These are phyloP conservation scores for Macrolepiota dolichaula DNA, from an alignment of 768 basidiomycete genomes.

Conservation along the genomic window DNA sequence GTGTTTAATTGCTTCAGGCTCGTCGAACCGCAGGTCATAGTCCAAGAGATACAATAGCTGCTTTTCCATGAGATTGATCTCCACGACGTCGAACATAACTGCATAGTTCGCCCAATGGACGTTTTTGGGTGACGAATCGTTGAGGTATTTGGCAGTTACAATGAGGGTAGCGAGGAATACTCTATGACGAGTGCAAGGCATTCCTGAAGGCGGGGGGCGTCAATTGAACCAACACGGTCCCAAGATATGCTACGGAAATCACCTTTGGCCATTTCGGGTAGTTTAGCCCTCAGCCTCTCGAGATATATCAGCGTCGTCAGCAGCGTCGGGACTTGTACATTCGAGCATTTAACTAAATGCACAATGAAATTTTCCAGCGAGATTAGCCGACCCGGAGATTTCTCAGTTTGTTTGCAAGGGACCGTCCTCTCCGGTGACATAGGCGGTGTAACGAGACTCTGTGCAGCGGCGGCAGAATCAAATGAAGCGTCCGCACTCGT, in stretches of 20 bases:
- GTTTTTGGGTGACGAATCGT: conserved; percentile 96
- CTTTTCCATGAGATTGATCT: conserved; percentile 97
- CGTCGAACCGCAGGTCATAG: conserved; percentile 88
- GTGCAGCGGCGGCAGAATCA: conserved; percentile 12
- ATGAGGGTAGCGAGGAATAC: conserved; percentile 96
- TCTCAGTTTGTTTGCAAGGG: background rate
- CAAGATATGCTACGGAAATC: conserved; percentile 23
- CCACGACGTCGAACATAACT: conserved; percentile 65
- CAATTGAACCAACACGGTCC: background rate
- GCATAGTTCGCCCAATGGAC: conserved; percentile 87
- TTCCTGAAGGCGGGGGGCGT: conserved; percentile 40
- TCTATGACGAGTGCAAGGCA: conserved; percentile 91
- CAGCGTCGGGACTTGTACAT: conserved; percentile 89
- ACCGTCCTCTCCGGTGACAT: background rate
- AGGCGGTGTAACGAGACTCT: conserved; percentile 62
- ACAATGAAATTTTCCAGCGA: conserved; percentile 83
- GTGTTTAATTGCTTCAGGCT: conserved; percentile 67
- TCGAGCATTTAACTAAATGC: conserved; percentile 73
- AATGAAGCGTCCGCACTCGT: background rate
- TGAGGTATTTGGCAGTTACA: conserved; percentile 94
- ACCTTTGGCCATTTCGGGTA: conserved; percentile 87
- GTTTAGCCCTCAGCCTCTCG: conserved; percentile 75
- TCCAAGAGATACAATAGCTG: conserved; percentile 91
- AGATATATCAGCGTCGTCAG: conserved; percentile 91
- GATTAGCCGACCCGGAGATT: conserved; percentile 31